phyloP scores from a whole-genome alignment of 495 filamentous ascomycete species.

The Penicillium desertorum region DNA sequence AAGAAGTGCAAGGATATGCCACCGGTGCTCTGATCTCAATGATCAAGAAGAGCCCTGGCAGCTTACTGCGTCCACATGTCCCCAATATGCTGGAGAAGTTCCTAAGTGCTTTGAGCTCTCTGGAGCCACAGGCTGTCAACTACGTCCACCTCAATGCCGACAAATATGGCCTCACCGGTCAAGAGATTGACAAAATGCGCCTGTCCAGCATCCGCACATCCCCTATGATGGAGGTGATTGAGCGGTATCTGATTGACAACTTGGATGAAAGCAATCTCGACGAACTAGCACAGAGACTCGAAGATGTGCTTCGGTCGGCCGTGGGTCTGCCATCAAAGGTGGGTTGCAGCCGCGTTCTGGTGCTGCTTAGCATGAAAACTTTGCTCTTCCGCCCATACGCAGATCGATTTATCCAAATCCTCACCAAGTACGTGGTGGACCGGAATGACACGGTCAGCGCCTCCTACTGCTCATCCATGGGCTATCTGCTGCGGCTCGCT shows the following conservation, averaged over 20 bases:
- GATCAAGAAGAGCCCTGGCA: slow-evolving; percentile 75
- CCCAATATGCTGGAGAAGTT: slow-evolving; percentile 78
- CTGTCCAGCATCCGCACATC: slow-evolving; percentile 75
- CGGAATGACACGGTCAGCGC: slow-evolving; percentile 86
- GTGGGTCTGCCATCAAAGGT: slow-evolving; percentile 92
- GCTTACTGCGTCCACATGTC: slow-evolving; percentile 72
- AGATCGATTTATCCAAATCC: slow-evolving; percentile 69
- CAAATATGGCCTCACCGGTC: slow-evolving; percentile 79
- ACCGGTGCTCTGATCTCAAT: slow-evolving; percentile 79
- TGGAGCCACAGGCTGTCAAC: slow-evolving; percentile 85
- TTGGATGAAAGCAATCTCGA: slow-evolving; percentile 74
- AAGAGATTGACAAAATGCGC: slow-evolving; percentile 81
- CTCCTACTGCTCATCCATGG: slow-evolving; percentile 80
- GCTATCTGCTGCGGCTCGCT: slow-evolving; percentile 78
- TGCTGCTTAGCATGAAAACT: slow-evolving; percentile 76
- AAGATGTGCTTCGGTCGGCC: slow-evolving; percentile 76
- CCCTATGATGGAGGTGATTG: slow-evolving; percentile 93
- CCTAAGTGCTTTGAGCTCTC: slow-evolving; percentile 73
- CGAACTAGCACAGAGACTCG: slow-evolving; percentile 66
- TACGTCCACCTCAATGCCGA: slow-evolving; percentile 87
- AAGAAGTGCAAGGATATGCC: slow-evolving; percentile 76
- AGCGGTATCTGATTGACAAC: slow-evolving; percentile 78
- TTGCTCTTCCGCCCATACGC: slow-evolving; percentile 74
- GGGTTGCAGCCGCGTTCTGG: slow-evolving; percentile 80
- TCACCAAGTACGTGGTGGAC: slow-evolving; percentile 79